Conservation (phyloP, 768 basidiomycete genomes). For the Amanita rubescens region DNA sequence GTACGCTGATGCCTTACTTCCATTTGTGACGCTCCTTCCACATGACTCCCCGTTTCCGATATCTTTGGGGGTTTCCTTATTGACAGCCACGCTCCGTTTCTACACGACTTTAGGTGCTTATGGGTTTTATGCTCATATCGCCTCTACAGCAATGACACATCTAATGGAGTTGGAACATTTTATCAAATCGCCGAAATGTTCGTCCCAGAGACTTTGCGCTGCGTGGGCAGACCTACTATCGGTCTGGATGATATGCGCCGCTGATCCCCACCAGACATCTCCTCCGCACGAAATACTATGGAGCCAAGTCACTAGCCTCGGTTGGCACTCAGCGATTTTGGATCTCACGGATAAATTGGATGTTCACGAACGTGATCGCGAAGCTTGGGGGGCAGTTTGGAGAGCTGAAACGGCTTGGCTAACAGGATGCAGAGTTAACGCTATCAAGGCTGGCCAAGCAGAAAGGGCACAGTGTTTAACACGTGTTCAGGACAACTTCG, state of each 20-base stretch:
- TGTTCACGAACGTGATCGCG: constrained; percentile 24
- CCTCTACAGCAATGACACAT: constrained; percentile 54
- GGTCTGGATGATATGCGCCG: constrained; percentile 75
- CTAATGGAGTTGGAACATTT: constrained; percentile 45
- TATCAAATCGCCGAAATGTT: constrained; percentile 30
- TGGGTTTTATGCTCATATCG: constrained; percentile 67
- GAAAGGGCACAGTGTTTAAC: constrained; percentile 44
- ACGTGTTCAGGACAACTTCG: constrained; percentile 34
- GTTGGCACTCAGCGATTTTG: constrained; percentile 58
- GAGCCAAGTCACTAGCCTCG: constrained; percentile 79
- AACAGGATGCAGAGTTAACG: constrained; percentile 72
- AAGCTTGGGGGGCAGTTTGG: constrained; percentile 46
- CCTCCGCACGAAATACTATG: constrained; percentile 85
- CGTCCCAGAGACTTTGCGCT: constrained; percentile 27
- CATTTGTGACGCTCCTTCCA: constrained; percentile 60
- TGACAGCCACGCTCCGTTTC: constrained; percentile 50
- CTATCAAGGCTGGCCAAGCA: constrained; percentile 52
- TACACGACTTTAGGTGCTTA: constrained; percentile 67
- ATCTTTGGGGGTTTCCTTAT: constrained; percentile 40
- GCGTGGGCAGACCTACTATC: constrained; percentile 58
- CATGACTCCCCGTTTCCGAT: constrained; percentile 31
- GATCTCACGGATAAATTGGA: constrained; percentile 29
- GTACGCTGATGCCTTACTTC: constrained; percentile 57
- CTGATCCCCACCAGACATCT: constrained; percentile 85
- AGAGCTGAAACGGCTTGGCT: constrained; percentile 58